These are phyloP conservation scores for Lipomyces yamanashiensis DNA, from an alignment of 805 yeast genomes.

Conservation along the genomic window DNA sequence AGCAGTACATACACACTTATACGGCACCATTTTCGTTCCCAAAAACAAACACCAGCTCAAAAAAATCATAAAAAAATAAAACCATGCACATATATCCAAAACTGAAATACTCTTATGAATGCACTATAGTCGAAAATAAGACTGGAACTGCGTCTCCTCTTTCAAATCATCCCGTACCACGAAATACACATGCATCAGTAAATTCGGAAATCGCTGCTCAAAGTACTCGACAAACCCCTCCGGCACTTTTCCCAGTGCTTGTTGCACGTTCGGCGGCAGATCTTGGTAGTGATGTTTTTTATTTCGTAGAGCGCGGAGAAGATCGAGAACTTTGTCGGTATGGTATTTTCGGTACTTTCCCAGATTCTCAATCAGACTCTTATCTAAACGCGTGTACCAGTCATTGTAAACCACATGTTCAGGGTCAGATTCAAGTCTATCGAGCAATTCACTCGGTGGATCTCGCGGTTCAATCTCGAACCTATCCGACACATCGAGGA, in stretches of 20 bases:
- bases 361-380: conserved; percentile 74
- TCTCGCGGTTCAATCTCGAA: conserved; percentile 84
- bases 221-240: conserved; percentile 83
- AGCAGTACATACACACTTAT: too few relatives aligned
- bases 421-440: conserved; percentile 60
- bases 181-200: conserved; percentile 65
- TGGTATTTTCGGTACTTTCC: conserved; percentile 92
- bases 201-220: conserved; percentile 71
- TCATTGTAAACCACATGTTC: conserved; percentile 56
- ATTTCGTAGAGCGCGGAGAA: conserved; percentile 86
- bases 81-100: background rate
- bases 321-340: conserved; percentile 76
- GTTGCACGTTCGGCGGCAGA: conserved; percentile 68
- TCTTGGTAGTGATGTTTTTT: conserved; percentile 95
- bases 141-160: conserved; percentile 30
- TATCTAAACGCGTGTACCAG: conserved; percentile 79
- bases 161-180: conserved; percentile 24
- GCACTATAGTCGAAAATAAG: conserved; percentile 19
- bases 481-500: conserved; percentile 86
- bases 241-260: conserved; percentile 77
- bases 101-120: background rate
- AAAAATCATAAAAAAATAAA: background rate
- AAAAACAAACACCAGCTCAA: background rate
- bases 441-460: conserved; percentile 68
- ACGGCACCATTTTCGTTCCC: background rate